Base-by-base conservation (phyloP, 148 eudicot species). In the Vaccinium myrtillus region DNA sequence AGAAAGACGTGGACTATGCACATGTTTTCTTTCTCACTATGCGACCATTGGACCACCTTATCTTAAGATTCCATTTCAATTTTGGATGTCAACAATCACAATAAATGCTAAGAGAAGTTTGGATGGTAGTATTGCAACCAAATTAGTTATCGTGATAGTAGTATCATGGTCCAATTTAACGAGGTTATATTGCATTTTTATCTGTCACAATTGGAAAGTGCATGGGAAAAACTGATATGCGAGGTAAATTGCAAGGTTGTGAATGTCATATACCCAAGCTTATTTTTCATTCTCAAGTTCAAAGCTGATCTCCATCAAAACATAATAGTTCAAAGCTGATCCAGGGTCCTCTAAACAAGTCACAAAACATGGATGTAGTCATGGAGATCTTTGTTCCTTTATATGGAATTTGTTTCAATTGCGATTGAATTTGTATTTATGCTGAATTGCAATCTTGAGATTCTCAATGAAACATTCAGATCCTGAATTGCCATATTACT, bases 371-470 rank as follows among this genome's bases (percentile, higher is more conserved):
- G 30, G 30, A 23, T 63, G 71, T 23, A 65, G 32, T 65, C 30
- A 23, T 46, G 70, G 23, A 19, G 74, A n/a, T 80, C 21, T 30
- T 79, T 59, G 61, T 61, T 55, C 0, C 6, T 54, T 1, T 48
- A 43, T 23, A 2, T 36, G 75, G 25, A 14, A 15, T 81, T 21
- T 81, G 27, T 36, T 36, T 39, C 15, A 25, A 48, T 46, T 46
- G 73, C 12, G 2, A 9, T 65, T 69, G 86, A 84, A 78, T 12
- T 27, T 84, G 32, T 43, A 36, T 67, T 3, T 61, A 49, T 46
- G 55, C 74, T 54, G 78, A 25, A 69, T 43, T 32, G 58, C 55
- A 25, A 48, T 23, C 53, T 27, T 83, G 23, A 59, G 18, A 69
- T 39, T 69, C 74, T 69, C 19, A 12, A 79, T n/a, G 16, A 23